Conservation (phyloP, 1,284 basidiomycete genomes). For the Termitomyces sp. region DNA sequence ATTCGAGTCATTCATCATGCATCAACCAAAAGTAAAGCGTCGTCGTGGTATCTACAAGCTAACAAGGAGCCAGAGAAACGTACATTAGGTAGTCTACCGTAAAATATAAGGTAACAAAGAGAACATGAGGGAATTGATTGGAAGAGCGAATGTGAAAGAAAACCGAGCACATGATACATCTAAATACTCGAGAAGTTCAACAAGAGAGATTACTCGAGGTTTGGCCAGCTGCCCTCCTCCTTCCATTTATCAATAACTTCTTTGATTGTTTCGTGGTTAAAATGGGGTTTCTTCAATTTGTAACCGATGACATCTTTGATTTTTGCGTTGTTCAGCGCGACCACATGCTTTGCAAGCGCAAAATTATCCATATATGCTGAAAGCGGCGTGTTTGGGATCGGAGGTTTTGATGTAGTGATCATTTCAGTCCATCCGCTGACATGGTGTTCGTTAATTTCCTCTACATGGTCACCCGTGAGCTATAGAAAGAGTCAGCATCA, state of each 20-base stretch:
- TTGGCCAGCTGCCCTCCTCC: conserved; percentile 71
- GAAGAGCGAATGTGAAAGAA: conserved; percentile 7
- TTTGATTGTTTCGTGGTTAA: conserved; percentile 60
- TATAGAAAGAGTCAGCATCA: conserved; percentile 12
- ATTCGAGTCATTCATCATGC: no score
- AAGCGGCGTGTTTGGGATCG: conserved; percentile 71
- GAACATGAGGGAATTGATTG: conserved; percentile 7
- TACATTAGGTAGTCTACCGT: conserved; percentile 13
- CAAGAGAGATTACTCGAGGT: conserved; percentile 25
- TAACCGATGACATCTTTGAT: conserved; percentile 74
- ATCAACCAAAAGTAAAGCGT: background rate
- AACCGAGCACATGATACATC: conserved; percentile 2
- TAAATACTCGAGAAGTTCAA: conserved; percentile 1
- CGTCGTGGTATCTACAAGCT: conserved; percentile 1
- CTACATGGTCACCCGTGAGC: conserved; percentile 65
- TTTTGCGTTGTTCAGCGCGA: conserved; percentile 65
- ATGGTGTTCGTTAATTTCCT: conserved; percentile 87
- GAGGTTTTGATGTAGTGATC: conserved; percentile 70
- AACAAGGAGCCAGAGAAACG: background rate
- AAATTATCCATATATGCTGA: conserved; percentile 81
- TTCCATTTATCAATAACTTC: conserved; percentile 79
- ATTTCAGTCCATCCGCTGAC: conserved; percentile 83
- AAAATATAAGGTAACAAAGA: background rate
- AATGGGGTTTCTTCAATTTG: conserved; percentile 57
- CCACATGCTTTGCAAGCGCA: conserved; percentile 58